Conservation (phyloP, 2,329 filamentous ascomycete species). For the Aureobasidium uvarum region DNA sequence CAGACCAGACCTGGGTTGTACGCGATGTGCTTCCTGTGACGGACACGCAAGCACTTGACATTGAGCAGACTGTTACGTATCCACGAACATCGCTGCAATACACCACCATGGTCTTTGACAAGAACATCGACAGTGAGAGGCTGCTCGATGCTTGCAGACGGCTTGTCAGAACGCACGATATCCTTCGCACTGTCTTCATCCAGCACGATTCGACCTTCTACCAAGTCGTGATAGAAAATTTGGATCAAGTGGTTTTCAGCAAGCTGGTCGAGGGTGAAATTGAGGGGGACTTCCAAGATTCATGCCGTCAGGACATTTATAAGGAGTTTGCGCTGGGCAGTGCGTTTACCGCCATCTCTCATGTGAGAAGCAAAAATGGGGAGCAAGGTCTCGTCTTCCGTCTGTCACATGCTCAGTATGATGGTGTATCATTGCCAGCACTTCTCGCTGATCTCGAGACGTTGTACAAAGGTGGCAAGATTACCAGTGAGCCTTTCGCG, state of each 20-base stretch:
- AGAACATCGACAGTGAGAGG: slow-evolving; percentile 49
- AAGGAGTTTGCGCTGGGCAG: slow-evolving; percentile 27
- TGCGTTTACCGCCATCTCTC: slow-evolving; percentile 30
- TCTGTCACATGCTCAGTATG: slow-evolving; percentile 40
- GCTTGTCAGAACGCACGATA: slow-evolving; percentile 53
- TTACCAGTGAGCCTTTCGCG: slow-evolving; percentile 2
- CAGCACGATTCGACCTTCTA: slow-evolving; percentile 45
- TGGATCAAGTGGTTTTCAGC: slow-evolving; percentile 38
- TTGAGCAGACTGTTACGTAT: slow-evolving; percentile 56
- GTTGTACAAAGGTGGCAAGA: slow-evolving; percentile 37
- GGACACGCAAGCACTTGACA: slow-evolving; percentile 36
- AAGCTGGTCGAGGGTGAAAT: slow-evolving; percentile 26
- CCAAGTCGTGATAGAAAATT: slow-evolving; percentile 44
- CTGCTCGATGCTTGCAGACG: slow-evolving; percentile 54
- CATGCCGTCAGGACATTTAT: slow-evolving; percentile 28
- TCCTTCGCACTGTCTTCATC: slow-evolving; percentile 56
- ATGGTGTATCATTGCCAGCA: slow-evolving; percentile 51
- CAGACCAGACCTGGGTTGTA: slow-evolving; percentile 41
- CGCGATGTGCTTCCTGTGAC: slow-evolving; percentile 34
- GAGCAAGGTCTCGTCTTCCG: slow-evolving; percentile 34
- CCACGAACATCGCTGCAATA: slow-evolving; percentile 64
- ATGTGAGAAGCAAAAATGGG: slow-evolving; percentile 34
- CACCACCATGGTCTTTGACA: slow-evolving; percentile 62
- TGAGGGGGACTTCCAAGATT: slow-evolving; percentile 24
- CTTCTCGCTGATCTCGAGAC: slow-evolving; percentile 58